Percentiles rank a stretch among this genome's conserved stretches.
Conservation (phyloP, 106 monocot genomes). For the Alisma plantagoaquatica region DNA sequence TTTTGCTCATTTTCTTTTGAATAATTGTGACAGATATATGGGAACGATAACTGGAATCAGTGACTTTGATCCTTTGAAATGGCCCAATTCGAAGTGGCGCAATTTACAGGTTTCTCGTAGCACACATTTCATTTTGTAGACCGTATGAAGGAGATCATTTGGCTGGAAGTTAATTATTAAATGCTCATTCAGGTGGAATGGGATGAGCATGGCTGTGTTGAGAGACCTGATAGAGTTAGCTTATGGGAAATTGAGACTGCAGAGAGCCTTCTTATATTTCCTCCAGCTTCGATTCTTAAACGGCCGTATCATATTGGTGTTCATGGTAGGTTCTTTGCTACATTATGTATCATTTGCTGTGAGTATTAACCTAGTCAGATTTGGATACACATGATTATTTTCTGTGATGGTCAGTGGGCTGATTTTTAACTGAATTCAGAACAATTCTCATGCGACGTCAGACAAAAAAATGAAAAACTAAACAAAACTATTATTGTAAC, state of each 20-base stretch:
- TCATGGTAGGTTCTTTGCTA: slow-evolving; percentile 23
- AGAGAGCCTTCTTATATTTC: slow-evolving; percentile 60
- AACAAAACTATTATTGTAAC: too few relatives aligned
- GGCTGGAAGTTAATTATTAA: too few relatives aligned
- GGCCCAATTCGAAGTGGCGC: slow-evolving; percentile 96
- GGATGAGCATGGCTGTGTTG: slow-evolving; percentile 82
- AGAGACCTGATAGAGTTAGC: slow-evolving; percentile 76
- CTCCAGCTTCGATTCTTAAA: slow-evolving; percentile 36
- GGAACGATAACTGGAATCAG: slow-evolving; percentile 72
- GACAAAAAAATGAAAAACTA: too few relatives aligned
- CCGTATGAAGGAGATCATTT: too few relatives aligned
- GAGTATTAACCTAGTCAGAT: neutral
- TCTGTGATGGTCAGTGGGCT: neutral
- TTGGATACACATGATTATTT: neutral
- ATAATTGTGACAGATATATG: slow-evolving; percentile 44
- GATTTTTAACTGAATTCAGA: neutral
- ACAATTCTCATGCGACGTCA: neutral
- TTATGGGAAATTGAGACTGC: slow-evolving; percentile 91
- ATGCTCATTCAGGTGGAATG: slow-evolving; percentile 85
- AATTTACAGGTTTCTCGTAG: slow-evolving; percentile 59
- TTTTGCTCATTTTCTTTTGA: slow-evolving; percentile 5
- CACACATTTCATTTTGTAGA: too few relatives aligned
- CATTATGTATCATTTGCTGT: neutral
- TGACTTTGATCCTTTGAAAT: slow-evolving; percentile 78
- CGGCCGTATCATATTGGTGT: slow-evolving; percentile 45